Percentiles rank a stretch among this genome's conserved stretches.
These are phyloP conservation scores for Metschnikowia arizonensis DNA, from an alignment of 805 yeast species.

Conservation along the genomic window DNA sequence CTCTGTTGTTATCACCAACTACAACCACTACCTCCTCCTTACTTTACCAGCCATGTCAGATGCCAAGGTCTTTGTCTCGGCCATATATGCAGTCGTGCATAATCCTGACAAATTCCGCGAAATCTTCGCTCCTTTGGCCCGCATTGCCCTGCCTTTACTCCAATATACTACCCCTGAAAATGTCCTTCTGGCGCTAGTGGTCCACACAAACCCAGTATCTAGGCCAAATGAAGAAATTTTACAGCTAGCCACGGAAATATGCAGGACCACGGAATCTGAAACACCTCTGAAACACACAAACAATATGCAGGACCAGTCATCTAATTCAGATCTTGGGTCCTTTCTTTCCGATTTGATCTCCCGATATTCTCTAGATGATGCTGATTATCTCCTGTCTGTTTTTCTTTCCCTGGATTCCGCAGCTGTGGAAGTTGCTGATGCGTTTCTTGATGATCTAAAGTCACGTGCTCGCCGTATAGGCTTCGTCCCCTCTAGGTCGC, in stretches of 20 bases:
- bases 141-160: conserved; percentile 2
- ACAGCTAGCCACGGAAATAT: neutral
- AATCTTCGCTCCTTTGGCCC: conserved; percentile 6
- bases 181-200: conserved; percentile 10
- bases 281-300: neutral
- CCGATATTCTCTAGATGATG: neutral
- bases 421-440: neutral
- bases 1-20: neutral
- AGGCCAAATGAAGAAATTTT: neutral
- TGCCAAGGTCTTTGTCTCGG: conserved; percentile 12
- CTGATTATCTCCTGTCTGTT: neutral
- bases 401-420: neutral
- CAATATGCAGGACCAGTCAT: no score
- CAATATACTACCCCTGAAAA: conserved; percentile 9
- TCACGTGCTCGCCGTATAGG: neutral
- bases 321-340: neutral
- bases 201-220: conserved; percentile 13
- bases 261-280: neutral
- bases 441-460: neutral
- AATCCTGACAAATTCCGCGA: conserved; percentile 6
- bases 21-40: neutral
- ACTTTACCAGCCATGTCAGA: neutral
- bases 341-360: neutral
- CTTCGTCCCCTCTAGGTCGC: neutral
- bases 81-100: conserved; percentile 4